Evolutionary conservation across 257 asterid species (phyloP), one percentile per base, ranked within the genome.

Genomic region (Mentha longifolia): DNA sequence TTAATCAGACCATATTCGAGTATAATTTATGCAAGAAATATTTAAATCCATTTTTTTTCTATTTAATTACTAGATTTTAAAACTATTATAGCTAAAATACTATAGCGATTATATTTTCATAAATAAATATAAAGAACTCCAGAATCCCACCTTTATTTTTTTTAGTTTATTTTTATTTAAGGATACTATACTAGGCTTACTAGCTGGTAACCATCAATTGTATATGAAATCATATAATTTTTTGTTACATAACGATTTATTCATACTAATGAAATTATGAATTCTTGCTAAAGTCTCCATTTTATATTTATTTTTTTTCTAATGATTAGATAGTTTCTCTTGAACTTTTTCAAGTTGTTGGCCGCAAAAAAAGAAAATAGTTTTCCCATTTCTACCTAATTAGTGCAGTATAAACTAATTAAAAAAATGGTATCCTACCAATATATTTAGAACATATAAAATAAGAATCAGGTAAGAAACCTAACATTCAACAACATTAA

Each of bases 251-350:
- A 22, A 55, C 1, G 61, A 25, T 17, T 52, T 51, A 4, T 52
- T 6, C 19, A 55, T 55, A 58, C 33, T 31, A 6, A 50, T 50
- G 28, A 50, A 30, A 30, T n/a, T 16, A 31, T 67, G 19, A 6
- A 67, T 68, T 39, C 11, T 3, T 22, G 46, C 25, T 20, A 51
- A 49, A 50, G 54, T n/a, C 37, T 52, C 13, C 17, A 17, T 25
- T 59, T 15, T 43, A 45, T 59, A 35, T 35, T 5, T 35, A 35
- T 35, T 5, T 35, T 1, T 35, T 35, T 6, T 22, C 16, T 4
- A 52, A 55, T 82, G 59, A 80, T 82, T 77, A 54, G 35, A 58
- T 74, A 31, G 69, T 70, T 79, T 25, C 71, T 73, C 62, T 65
- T 39, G 50, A 58, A 74, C 46, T 45, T 67, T 76, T 73, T 28